Evolutionary conservation across 257 asterid genomes (phyloP).

Genomic region (Nicotiana obtusifolia): DNA sequence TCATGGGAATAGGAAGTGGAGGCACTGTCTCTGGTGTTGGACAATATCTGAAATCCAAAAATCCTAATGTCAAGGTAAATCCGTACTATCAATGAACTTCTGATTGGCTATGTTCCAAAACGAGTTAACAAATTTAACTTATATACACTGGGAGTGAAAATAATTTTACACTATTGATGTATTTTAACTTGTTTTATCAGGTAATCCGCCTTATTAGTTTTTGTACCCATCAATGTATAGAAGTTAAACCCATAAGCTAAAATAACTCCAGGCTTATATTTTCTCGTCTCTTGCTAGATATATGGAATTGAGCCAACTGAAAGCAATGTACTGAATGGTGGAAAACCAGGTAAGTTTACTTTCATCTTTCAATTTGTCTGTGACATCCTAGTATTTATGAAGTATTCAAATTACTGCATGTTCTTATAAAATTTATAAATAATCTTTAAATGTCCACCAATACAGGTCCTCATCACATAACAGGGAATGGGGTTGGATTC

Average conservation of each 20-base stretch:
- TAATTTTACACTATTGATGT: too few relatives aligned
- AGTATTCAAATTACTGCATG: neutral
- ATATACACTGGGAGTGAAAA: too few relatives aligned
- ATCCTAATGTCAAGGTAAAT: conserved; percentile 78
- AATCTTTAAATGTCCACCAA: neutral
- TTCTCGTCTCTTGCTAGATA: conserved; percentile 34
- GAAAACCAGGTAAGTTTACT: conserved; percentile 67
- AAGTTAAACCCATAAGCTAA: neutral
- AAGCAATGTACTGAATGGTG: conserved; percentile 86
- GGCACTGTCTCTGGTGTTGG: conserved; percentile 99
- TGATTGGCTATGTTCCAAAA: neutral
- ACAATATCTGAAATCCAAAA: conserved; percentile 70
- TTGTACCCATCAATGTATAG: too few relatives aligned
- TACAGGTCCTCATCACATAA: conserved; percentile 93
- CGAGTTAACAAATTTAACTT: too few relatives aligned
- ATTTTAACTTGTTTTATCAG: too few relatives aligned
- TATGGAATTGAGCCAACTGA: conserved; percentile 93
- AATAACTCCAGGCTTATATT: neutral
- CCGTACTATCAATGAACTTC: too few relatives aligned
- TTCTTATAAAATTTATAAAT: neutral
- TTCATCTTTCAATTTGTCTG: neutral
- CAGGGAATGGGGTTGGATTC: conserved; percentile 99
- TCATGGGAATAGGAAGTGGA: conserved; percentile 98
- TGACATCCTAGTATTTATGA: neutral
- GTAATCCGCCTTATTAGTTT: too few relatives aligned